Conservation (phyloP, 495 filamentous ascomycete species). For the Penicillium riverlandense region DNA sequence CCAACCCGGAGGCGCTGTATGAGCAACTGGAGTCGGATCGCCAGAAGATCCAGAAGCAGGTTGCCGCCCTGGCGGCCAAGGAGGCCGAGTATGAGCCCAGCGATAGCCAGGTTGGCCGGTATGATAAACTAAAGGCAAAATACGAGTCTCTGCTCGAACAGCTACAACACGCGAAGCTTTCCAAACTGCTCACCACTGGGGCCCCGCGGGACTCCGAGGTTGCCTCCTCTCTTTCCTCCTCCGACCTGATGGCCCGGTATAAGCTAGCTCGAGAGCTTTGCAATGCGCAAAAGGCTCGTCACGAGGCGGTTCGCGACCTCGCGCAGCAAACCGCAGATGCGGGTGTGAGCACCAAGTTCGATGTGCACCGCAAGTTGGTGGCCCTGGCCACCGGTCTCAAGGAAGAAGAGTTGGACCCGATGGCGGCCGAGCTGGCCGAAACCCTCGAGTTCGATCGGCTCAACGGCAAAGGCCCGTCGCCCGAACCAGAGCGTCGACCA, state of each 20-base stretch:
- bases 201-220: constrained; percentile 8
- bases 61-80: constrained; percentile 19
- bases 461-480: constrained; percentile 30
- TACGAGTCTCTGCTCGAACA: constrained; percentile 41
- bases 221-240: constrained; percentile 12
- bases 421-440: constrained; percentile 40
- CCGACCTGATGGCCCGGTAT: constrained; percentile 23
- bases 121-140: constrained; percentile 24
- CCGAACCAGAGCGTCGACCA: constrained; percentile 17
- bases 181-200: constrained; percentile 14
- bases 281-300: constrained; percentile 33
- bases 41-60: constrained; percentile 32
- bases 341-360: constrained; percentile 44
- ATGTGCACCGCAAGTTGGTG: constrained; percentile 47
- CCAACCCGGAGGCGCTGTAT: constrained; percentile 35
- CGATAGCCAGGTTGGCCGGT: constrained; percentile 24
- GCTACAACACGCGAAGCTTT: constrained; percentile 23
- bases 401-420: constrained; percentile 43
- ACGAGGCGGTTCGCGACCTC: constrained; percentile 35
- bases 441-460: constrained; percentile 41
- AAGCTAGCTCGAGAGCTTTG: constrained; percentile 29
- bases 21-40: constrained; percentile 40
- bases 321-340: constrained; percentile 40
- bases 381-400: constrained; percentile 42
- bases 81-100: constrained; percentile 24